A percentile compares a stretch with the other conserved stretches of the same genome.
These are phyloP conservation scores for Leishmania tropica DNA, from an alignment of 208 protist species.

Conservation along the genomic window DNA sequence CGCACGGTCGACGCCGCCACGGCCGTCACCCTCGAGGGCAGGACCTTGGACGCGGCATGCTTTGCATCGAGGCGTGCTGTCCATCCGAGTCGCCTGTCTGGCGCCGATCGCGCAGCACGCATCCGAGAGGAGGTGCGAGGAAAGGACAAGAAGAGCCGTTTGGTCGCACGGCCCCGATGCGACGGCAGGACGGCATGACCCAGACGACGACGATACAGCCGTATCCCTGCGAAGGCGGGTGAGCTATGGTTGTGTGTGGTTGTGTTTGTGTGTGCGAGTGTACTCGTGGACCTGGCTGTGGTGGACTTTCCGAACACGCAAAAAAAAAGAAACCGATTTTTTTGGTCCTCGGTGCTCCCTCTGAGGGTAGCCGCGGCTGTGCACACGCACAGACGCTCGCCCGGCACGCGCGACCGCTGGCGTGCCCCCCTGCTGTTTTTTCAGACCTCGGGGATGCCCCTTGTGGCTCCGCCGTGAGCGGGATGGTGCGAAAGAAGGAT, in stretches of 20 bases:
- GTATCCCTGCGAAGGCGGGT: neutral
- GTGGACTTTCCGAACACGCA: neutral
- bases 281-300: neutral
- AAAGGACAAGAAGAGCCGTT: neutral
- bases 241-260: neutral
- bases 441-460: too few relatives aligned
- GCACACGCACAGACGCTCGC: neutral
- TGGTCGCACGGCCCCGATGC: too few relatives aligned
- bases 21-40: too few relatives aligned
- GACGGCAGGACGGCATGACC: neutral
- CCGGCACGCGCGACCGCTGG: neutral
- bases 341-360: neutral
- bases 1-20: too few relatives aligned
- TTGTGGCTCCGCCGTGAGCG: too few relatives aligned
- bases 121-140: neutral
- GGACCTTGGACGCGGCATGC: neutral
- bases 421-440: neutral
- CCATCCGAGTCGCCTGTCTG: neutral
- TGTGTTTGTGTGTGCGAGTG: neutral
- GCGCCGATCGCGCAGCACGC: neutral
- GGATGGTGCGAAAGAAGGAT: too few relatives aligned
- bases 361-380: neutral
- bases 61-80: neutral
- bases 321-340: neutral
- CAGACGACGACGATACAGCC: neutral